Evolutionary conservation across 257 asterid species (phyloP), one percentile per base, ranked within the genome.

Genomic region (Penstemon newberryi): DNA sequence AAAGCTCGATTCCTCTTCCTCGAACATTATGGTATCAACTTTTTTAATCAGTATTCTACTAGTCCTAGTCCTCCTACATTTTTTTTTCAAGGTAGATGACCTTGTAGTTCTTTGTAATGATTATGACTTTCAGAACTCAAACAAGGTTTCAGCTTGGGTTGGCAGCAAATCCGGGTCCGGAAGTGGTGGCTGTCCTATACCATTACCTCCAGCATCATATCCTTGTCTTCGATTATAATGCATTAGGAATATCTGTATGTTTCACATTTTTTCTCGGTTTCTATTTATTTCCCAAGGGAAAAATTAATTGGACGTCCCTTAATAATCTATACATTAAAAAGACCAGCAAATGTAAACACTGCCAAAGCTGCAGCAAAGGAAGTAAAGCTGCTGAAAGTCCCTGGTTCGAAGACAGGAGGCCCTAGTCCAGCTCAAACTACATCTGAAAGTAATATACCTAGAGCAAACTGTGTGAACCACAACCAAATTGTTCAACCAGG

Each of bases 201-300:
- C 90, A 75, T 58, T 73, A 70, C 78, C 89, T 75, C 69, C 87
- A 74, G 71, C 95, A 70, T 85, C 95, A 90, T 93, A 93, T 93
- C 98, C 98, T 82, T 76, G 36, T 50, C 64, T 75, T 66, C 55
- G 10, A 50, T 46, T 70, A 37, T 47, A 39, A 36, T 56, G 69
- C 69, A 56, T 33, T 70, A 52, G 15, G 25, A 65, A 62, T 63
- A 37, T 47, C 66, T 50, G 60, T 61, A 4, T 41, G 6, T 44
- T 66, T 53, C 59, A 3, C 19, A 33, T 8, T 54, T 54, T 54
- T 63, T 63, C 41, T 38, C 39, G 53, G 19, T 71, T 60, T 66
- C 12, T 56, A 12, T 40, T 71, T 53, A 49, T 75, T 70, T 63
- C 5, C 51, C 4, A 63, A 70, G 61, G 52, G 54, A 69, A 66